phyloP scores from a whole-genome alignment of 1,284 basidiomycete species.

The Ganoderma sinense region DNA sequence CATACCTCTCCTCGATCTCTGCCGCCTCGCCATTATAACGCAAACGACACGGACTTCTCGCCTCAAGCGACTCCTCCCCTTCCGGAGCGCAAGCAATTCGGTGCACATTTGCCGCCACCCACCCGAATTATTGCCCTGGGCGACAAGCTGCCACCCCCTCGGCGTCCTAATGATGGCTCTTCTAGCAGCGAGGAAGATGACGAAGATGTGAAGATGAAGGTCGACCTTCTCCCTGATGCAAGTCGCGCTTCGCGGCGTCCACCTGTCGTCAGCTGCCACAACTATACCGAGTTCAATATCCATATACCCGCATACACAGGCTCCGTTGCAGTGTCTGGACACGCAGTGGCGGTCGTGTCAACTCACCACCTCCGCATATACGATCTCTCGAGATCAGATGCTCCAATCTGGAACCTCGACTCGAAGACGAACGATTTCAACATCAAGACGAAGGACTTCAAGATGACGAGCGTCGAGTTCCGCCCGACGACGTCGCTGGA shows the following conservation, averaged over 20 bases:
- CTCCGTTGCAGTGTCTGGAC: constrained; percentile 66
- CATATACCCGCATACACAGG: constrained; percentile 65
- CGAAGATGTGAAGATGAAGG: constrained; percentile 37
- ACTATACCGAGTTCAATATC: constrained; percentile 56
- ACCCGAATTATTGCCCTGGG: constrained; percentile 73
- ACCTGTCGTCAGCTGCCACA: constrained; percentile 57
- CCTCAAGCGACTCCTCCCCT: constrained; percentile 1
- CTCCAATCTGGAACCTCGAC: constrained; percentile 62
- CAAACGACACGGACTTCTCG: constrained; percentile 24
- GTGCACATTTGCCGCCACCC: constrained; percentile 68
- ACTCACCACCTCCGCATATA: constrained; percentile 73
- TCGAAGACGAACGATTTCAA: constrained; percentile 64
- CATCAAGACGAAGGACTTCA: constrained; percentile 66
- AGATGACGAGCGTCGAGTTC: constrained; percentile 82
- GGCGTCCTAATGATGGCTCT: constrained; percentile 49
- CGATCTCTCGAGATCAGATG: constrained; percentile 57
- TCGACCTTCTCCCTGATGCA: constrained; percentile 82
- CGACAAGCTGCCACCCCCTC: constrained; percentile 69
- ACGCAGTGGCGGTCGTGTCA: constrained; percentile 67
- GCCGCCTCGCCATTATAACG: constrained; percentile 27
- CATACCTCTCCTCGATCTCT: constrained; percentile 20
- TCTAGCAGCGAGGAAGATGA: constrained; percentile 55
- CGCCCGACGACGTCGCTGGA: constrained; percentile 52
- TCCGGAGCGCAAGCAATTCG: constrained; percentile 56
- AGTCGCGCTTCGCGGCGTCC: constrained; percentile 84